A percentile compares a stretch with the other conserved stretches of the same genome.
Conservation (phyloP, 352 stramenopile genomes). For the Elongisporangium undulatum region DNA sequence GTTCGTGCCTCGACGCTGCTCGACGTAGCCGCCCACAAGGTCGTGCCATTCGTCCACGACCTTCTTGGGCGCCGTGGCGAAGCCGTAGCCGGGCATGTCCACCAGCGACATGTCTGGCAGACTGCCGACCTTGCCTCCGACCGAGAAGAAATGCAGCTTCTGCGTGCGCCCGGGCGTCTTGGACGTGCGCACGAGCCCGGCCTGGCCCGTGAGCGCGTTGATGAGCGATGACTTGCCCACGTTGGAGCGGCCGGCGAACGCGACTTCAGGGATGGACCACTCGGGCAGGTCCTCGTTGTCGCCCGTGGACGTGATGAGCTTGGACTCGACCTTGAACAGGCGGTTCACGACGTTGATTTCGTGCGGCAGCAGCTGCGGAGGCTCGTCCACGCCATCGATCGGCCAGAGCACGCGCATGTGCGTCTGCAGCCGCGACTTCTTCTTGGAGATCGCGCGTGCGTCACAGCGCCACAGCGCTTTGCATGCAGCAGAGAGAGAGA, state of each 20-base stretch:
- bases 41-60: conserved; percentile 73
- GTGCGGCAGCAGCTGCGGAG: conserved; percentile 47
- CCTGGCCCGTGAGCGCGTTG: conserved; percentile 74
- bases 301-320: conserved; percentile 63
- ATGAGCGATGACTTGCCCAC: conserved; percentile 88
- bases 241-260: conserved; percentile 85
- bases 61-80: conserved; percentile 69
- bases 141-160: conserved; percentile 74
- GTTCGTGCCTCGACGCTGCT: conserved; percentile 57
- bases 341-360: conserved; percentile 59
- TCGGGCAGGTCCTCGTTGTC: conserved; percentile 53
- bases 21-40: conserved; percentile 78
- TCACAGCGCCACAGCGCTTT: not conserved
- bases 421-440: conserved; percentile 44
- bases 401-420: conserved; percentile 44
- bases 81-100: conserved; percentile 87
- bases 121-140: conserved; percentile 69
- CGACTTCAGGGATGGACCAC: conserved; percentile 74
- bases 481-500: not conserved
- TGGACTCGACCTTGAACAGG: conserved; percentile 51
- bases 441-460: conserved; percentile 20
- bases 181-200: conserved; percentile 63
- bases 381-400: conserved; percentile 49
- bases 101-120: conserved; percentile 66
- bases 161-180: conserved; percentile 87